Base-by-base conservation (phyloP, 2,329 filamentous ascomycete genomes). In the Arthrobotrys entomopaga region DNA sequence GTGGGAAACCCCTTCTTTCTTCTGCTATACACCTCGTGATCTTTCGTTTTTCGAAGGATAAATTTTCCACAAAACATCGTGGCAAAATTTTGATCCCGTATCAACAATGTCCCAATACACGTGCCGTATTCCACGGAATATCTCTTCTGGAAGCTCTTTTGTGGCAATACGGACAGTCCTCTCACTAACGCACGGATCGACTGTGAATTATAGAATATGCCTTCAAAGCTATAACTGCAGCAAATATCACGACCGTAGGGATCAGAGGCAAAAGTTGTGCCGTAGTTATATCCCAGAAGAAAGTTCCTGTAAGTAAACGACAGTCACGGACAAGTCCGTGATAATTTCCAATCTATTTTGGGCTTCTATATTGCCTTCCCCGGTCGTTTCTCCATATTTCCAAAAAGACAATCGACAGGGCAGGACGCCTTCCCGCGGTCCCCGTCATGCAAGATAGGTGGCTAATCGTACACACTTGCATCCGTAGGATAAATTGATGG, bases 161-260 rank as follows among this genome's bases (percentile, higher is more conserved):
- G 53, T 49, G 42, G 34, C 26, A 48, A 60, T 65, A 53, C 60
- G 52, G 60, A 43, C 38, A 52, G 29, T 24, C 53, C 19, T 67
- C 54, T 67, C 54, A 42, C 76, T 76, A 61, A 77, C 54, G 59
- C 63, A 75, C 42, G 24, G 66, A 43, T 19, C 64, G 26, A 65
- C 49, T 63, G n/a, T 26, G 56, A 15, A 22, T 7, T 77, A 79
- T 82, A 98, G 95, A 99, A 87, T 99, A 99, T 94, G 95, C 95
- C 80, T 99, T 99, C 89, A 99, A 99, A 86, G 95, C 95, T 72
- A 99, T 99, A 84, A 99, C 95, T 79, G 94, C 95, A 76, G 95
- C 95, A 79, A 98, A 98, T 84, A 78, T 99, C 85, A 99, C 96
- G 86, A 95, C 95, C 76, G 88, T 99, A 82, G 95, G 95, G 79